A percentile compares a stretch with the other conserved stretches of the same genome.
These are phyloP conservation scores for Penicillium brevicompactum DNA, from an alignment of 2,329 filamentous ascomycete genomes.

Conservation along the genomic window DNA sequence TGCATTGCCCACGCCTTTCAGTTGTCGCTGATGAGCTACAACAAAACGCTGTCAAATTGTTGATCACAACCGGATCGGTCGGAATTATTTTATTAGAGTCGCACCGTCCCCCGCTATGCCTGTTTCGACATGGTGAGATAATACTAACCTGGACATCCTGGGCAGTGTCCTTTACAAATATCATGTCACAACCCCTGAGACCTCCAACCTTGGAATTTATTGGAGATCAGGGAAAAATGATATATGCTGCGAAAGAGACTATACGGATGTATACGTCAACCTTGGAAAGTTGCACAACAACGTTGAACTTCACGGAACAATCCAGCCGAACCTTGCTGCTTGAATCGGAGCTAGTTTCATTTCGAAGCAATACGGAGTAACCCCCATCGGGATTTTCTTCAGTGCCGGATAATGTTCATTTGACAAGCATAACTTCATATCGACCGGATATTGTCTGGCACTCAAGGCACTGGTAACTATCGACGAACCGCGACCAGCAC, in stretches of 20 bases:
- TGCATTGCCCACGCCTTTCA: too few relatives aligned
- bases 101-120: neutral
- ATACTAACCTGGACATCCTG: neutral
- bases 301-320: neutral
- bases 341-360: neutral
- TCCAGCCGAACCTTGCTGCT: neutral
- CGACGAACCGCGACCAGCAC: too few relatives aligned
- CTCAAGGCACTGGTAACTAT: too few relatives aligned
- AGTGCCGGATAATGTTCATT: too few relatives aligned
- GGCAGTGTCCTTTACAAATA: too few relatives aligned
- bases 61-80: neutral
- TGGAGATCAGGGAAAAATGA: too few relatives aligned
- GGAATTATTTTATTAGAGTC: neutral
- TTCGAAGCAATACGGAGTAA: neutral
- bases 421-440: too few relatives aligned
- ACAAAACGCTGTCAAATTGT: too few relatives aligned
- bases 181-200: neutral
- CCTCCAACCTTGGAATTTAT: neutral
- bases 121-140: neutral
- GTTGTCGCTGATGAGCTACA: too few relatives aligned
- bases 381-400: too few relatives aligned
- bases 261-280: neutral
- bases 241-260: too few relatives aligned
- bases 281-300: neutral
- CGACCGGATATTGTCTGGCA: too few relatives aligned